Base-by-base conservation (phyloP, 805 yeast genomes). In the Lachancea lanzarotensis region DNA sequence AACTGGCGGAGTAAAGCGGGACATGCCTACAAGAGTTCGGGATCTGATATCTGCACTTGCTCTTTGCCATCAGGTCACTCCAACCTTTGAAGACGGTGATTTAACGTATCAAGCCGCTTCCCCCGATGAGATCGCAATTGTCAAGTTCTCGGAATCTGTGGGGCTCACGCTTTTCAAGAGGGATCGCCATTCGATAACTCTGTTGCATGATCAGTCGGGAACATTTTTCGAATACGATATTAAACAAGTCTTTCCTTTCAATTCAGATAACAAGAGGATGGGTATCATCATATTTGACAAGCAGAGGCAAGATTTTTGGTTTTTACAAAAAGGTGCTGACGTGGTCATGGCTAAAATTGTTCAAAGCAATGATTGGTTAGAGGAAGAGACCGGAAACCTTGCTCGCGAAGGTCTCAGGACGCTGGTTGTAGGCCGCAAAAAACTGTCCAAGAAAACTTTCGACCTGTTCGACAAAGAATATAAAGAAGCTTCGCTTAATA, bases 351-450 rank as follows among this genome's bases (percentile, higher is more conserved):
- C 77, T 13, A 74, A 70, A 19, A 85, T 91, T 49, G 98, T 93
- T 11, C 83, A 79, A 53, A 75, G 75, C 33, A 89, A 82, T 60
- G 98, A 91, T 61, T 93, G 99, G 99, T 68, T 93, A 20, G 98
- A 95, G 47, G 99, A 93, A 67, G 99, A 93, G 65, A 88, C 96
- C 0, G 82, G 89, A 16, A 93, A 93, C 57, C 89, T 93, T 97
- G 98, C 98, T 1, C 80, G 98, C 50, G 99, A 93, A 68, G 99
- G 99, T 15, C 73, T 93, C 51, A 78, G 99, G 59, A 93, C 99
- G 0, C 74, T 93, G 54, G 98, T 93, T 2, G 80, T 93, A 52
- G 98, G 90, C n/a, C 75, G 95, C 47, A 89, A 87, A 66, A 80
- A 75, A 56, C 65, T 93, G 36, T 69, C 74, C 5, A 55, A 59